A percentile compares a stretch with the other conserved stretches of the same genome.
These are phyloP conservation scores for Chalciporus piperatus DNA, from an alignment of 768 basidiomycete genomes.

Conservation along the genomic window DNA sequence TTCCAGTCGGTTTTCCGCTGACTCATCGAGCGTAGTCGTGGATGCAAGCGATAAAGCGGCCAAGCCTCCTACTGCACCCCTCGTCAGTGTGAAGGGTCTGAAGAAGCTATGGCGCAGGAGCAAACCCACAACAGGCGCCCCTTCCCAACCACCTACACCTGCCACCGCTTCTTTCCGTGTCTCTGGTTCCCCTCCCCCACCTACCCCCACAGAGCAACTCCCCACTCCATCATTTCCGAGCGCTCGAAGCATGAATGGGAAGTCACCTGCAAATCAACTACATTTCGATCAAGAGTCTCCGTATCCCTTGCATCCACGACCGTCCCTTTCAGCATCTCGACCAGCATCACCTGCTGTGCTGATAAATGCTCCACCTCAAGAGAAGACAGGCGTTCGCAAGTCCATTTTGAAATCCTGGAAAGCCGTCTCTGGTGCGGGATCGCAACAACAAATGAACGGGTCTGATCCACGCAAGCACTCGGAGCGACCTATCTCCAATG, in stretches of 20 bases:
- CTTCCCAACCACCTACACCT: slow-evolving; percentile 34
- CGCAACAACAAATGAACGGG: slow-evolving; percentile 27
- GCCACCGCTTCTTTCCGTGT: slow-evolving; percentile 36
- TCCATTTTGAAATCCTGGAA: slow-evolving; percentile 72
- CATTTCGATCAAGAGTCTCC: slow-evolving; percentile 75
- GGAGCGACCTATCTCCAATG: slow-evolving; percentile 36
- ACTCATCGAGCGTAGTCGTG: slow-evolving; percentile 47
- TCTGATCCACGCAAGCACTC: slow-evolving; percentile 37
- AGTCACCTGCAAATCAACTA: slow-evolving; percentile 43
- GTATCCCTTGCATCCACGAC: slow-evolving; percentile 46
- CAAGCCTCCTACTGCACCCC: slow-evolving; percentile 38
- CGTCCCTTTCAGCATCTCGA: slow-evolving; percentile 33
- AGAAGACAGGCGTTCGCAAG: slow-evolving; percentile 53
- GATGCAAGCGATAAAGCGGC: slow-evolving; percentile 30
- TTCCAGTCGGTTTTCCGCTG: slow-evolving; percentile 74
- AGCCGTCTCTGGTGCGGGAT: slow-evolving; percentile 38
- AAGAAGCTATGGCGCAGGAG: slow-evolving; percentile 80
- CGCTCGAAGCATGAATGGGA: slow-evolving; percentile 18
- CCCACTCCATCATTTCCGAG: slow-evolving; percentile 27
- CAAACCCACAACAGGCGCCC: slow-evolving; percentile 39
- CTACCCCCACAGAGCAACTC: slow-evolving; percentile 33
- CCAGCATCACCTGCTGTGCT: slow-evolving; percentile 25
- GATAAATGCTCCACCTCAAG: slow-evolving; percentile 28
- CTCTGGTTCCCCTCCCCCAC: slow-evolving; percentile 29
- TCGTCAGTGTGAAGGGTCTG: slow-evolving; percentile 73